phyloP scores from a whole-genome alignment of 495 filamentous ascomycete species.

The Aspergillus baeticus region DNA sequence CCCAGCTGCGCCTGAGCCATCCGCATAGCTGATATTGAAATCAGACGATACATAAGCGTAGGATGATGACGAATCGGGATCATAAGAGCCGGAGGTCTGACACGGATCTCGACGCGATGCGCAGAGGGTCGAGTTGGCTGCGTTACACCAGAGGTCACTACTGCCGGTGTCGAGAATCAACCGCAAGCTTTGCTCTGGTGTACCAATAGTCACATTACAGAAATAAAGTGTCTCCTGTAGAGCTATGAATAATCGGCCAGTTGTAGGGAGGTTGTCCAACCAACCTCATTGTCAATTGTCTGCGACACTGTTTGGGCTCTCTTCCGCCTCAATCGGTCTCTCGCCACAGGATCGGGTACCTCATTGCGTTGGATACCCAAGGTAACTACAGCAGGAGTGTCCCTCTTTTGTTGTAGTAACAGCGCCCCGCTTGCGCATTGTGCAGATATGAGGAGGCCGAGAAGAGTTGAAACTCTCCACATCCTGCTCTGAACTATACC shows the following conservation, averaged over 20 bases:
- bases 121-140: constrained; percentile 63
- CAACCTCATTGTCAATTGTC: constrained; percentile 44
- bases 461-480: neutral
- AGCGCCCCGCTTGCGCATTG: constrained; percentile 20
- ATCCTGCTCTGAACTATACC: neutral
- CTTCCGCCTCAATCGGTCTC: constrained; percentile 36
- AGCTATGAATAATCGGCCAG: neutral
- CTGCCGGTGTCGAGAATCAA: constrained; percentile 81
- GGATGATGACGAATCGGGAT: constrained; percentile 75
- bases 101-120: constrained; percentile 45
- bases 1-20: constrained; percentile 75
- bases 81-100: constrained; percentile 60
- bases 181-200: constrained; percentile 61
- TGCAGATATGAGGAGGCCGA: constrained; percentile 16
- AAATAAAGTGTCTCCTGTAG: constrained; percentile 58
- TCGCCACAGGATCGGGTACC: constrained; percentile 28
- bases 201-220: constrained; percentile 70
- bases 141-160: constrained; percentile 88
- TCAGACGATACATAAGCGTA: constrained; percentile 71
- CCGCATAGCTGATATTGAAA: constrained; percentile 92
- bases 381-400: constrained; percentile 35
- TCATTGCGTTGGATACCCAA: constrained; percentile 41
- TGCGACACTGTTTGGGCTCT: constrained; percentile 33
- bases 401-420: constrained; percentile 28
- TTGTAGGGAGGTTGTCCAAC: neutral